A percentile compares a stretch with the other conserved stretches of the same genome.
phyloP scores from a whole-genome alignment of 2,329 filamentous ascomycete species.

The Sclerotinia trifoliorum region DNA sequence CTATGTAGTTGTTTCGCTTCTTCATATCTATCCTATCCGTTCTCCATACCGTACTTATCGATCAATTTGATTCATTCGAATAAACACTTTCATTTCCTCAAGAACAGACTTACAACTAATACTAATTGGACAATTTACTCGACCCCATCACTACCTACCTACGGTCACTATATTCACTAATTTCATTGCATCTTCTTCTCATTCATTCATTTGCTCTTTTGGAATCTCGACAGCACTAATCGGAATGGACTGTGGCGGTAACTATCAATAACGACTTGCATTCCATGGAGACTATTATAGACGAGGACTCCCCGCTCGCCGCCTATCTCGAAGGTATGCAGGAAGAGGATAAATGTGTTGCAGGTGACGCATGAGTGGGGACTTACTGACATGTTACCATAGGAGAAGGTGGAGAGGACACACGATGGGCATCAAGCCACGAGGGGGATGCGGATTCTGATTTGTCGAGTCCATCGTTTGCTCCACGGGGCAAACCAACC shows the following conservation, averaged over 20 bases:
- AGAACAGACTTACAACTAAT: neutral
- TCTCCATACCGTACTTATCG: neutral
- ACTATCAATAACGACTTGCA: slow-evolving; percentile 27
- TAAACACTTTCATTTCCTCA: neutral
- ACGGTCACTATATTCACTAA: slow-evolving; percentile 1
- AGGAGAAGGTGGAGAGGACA: slow-evolving; percentile 49
- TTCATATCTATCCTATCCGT: neutral
- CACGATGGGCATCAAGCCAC: slow-evolving; percentile 36
- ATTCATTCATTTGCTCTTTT: neutral
- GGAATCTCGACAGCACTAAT: slow-evolving; percentile 1
- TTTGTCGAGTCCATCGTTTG: slow-evolving; percentile 46
- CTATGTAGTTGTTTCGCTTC: neutral
- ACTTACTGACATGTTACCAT: slow-evolving; percentile 27
- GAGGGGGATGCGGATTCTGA: slow-evolving; percentile 29
- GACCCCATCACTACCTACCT: neutral
- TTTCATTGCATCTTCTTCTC: neutral
- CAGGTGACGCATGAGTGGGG: slow-evolving; percentile 3
- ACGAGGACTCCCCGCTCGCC: slow-evolving; percentile 83
- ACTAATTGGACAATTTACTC: slow-evolving; percentile 4
- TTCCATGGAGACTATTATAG: slow-evolving; percentile 81
- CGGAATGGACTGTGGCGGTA: slow-evolving; percentile 31
- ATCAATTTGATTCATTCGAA: neutral
- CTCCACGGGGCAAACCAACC: slow-evolving; percentile 55
- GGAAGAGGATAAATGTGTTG: slow-evolving; percentile 3
- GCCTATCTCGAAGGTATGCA: slow-evolving; percentile 81